Evolutionary conservation across 1,139 yeast species (phyloP), one percentile per base, ranked within the genome.

Genomic region (Hyphopichia pseudoburtonii): DNA sequence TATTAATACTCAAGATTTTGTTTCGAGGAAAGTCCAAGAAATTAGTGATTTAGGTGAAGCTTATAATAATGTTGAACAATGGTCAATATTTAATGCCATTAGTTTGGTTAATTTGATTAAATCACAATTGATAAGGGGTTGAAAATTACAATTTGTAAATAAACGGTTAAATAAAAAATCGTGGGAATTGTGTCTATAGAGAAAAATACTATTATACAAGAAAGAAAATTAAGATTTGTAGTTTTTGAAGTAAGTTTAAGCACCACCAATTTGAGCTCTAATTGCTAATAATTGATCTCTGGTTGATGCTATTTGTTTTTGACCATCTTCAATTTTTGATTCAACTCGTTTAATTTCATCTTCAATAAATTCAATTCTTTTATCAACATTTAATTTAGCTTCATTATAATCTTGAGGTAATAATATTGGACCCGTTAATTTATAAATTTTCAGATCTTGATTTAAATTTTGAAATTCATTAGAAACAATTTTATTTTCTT

Each of bases 401-500:
- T 92, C 97, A 11, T 60, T 60, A 46, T 76, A 78, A 38, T 89
- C 96, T 55, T 90, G 96, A 2, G 97, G 97, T 44, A 92, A 71
- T 44, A 92, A 71, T 6, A 90, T 89, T 9, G 96, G 96, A 1
- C 98, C 98, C 16, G 92, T 86, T 47, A 90, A 73, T 61, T 92
- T 92, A 66, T 79, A 92, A 27, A 92, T 82, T 50, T 85, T 86
- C 14, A 94, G 74, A 29, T 63, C 66, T 33, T 73, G 79, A 46
- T 78, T 70, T 45, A 89, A 64, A 36, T 64, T 60, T 16, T 72
- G 76, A 52, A 92, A 86, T 61, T 92, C 97, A 28, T 78, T 81
- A 51, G 82, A 72, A n/a, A 92, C 98, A 36, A 92, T 89, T 55
- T 82, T 83, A 63, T 90, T 90, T 60, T 92, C 98, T 61, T 92